Conservation (phyloP, 169 alveolate genomes). For the Haemoproteus tartakovskyi region DNA sequence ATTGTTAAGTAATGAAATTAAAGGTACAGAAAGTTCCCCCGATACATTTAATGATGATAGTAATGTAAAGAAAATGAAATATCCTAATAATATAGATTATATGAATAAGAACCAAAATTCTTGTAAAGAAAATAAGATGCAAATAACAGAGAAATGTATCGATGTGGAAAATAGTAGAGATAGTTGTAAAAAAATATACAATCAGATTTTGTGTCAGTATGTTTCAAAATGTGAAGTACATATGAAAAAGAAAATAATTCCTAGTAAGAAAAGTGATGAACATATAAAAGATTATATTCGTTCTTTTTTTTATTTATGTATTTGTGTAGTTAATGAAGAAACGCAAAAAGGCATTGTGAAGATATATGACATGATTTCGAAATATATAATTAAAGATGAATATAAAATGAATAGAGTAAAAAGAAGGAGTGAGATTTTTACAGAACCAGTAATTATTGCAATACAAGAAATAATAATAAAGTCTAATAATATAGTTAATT, state of each 20-base stretch:
- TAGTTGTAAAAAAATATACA: neutral
- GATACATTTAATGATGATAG: too few relatives aligned
- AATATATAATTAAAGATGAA: constrained; percentile 52
- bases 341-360: constrained; percentile 25
- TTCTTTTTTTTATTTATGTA: constrained; percentile 31
- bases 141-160: too few relatives aligned
- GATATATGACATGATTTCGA: constrained; percentile 16
- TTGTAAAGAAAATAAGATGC: too few relatives aligned
- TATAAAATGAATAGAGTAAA: constrained; percentile 37
- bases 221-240: neutral
- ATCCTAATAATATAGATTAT: too few relatives aligned
- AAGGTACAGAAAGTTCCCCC: too few relatives aligned
- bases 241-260: constrained; percentile 7
- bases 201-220: neutral
- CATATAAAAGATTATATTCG: constrained; percentile 10
- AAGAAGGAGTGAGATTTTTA: constrained; percentile 22
- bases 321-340: constrained; percentile 22
- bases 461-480: too few relatives aligned
- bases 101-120: too few relatives aligned
- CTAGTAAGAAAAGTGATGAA: constrained; percentile 15
- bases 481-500: too few relatives aligned
- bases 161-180: neutral
- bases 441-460: constrained; percentile 26
- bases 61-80: too few relatives aligned
- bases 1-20: too few relatives aligned